Base-by-base conservation (phyloP, 257 asterid species). In the Rauvolfia tetraphylla region DNA sequence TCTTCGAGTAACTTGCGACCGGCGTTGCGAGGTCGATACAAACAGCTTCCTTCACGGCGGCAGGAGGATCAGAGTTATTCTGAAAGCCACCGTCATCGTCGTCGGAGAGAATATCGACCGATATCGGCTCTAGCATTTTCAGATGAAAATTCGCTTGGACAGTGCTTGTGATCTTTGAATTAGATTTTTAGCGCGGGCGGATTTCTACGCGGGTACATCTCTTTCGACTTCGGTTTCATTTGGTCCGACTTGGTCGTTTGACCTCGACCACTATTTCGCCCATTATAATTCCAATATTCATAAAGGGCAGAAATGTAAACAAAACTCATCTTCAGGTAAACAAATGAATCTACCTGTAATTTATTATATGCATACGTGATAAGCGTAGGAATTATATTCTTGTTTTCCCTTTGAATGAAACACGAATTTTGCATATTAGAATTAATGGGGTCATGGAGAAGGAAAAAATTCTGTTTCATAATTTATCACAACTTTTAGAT, bases 1-100 rank as follows among this genome's bases (percentile, higher is more conserved):
- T 91, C 83, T 86, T 93, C 57, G 87, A 80, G 53, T 79, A 80
- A 29, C 76, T 77, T 61, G 83, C 75, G 25, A 88, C 83, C 23
- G 98, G 98, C 23, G 98, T 90, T 20, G 87, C 81, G 68, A 90
- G 92, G 84, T 89, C 97, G 69, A 90, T 81, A 80, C 88, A 68
- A 23, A 73, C 76, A 61, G 75, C 41, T 39, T 83, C 83, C 54
- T 56, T 80, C 27, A 15, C 58, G 62, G 66, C n/a, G 39, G 46
- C 49, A 20, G 48, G 8, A 41, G 63, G 41, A 17, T 53, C 3
- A 44, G 33, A 18, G 20, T 27, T 29, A 22, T 39, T 67, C 0
- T 17, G 70, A 59, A 1, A 9, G 18, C 31, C 44, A 20, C 20
- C 57, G 46, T 18, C 80, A 3, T 29, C 76, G 8, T 75, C 83